Evolutionary conservation across 495 filamentous ascomycete species (phyloP).

Genomic region (Aspergillus mulundensis): DNA sequence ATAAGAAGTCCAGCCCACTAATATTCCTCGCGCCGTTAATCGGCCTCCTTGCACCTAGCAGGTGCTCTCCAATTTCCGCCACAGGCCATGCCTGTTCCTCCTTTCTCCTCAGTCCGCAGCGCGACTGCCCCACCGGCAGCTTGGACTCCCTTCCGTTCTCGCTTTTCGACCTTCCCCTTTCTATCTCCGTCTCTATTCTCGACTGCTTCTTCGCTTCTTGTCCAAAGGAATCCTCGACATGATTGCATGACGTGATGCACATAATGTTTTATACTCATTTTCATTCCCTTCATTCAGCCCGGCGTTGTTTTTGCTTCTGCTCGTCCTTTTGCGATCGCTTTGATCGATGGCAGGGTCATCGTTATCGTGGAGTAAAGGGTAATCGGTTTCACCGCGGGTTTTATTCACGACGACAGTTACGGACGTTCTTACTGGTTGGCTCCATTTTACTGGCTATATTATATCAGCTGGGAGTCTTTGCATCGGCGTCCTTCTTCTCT

Average conservation of each 20-base stretch:
- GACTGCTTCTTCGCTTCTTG: slow-evolving; percentile 3
- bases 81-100: slow-evolving; percentile 14
- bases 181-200: slow-evolving; percentile 16
- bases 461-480: not conserved
- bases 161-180: slow-evolving; percentile 2
- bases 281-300: slow-evolving; percentile 12
- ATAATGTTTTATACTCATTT: slow-evolving; percentile 22
- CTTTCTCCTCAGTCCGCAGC: slow-evolving; percentile 9
- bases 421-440: slow-evolving; percentile 13
- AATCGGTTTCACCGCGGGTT: slow-evolving; percentile 6
- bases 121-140: slow-evolving; percentile 1
- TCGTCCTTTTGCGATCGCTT: not conserved
- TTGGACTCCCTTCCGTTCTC: slow-evolving; percentile 1
- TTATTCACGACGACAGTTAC: slow-evolving; percentile 14
- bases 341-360: not conserved
- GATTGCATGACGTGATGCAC: slow-evolving; percentile 36
- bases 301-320: slow-evolving; percentile 15
- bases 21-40: slow-evolving; percentile 3
- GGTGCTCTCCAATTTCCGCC: not conserved
- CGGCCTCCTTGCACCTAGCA: not conserved
- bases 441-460: slow-evolving; percentile 6
- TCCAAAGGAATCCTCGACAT: slow-evolving; percentile 21
- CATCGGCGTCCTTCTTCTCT: slow-evolving; percentile 8
- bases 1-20: slow-evolving; percentile 13
- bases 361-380: slow-evolving; percentile 9